These are phyloP conservation scores for Fistulinella prunicolor DNA, from an alignment of 768 basidiomycete species.

Conservation along the genomic window DNA sequence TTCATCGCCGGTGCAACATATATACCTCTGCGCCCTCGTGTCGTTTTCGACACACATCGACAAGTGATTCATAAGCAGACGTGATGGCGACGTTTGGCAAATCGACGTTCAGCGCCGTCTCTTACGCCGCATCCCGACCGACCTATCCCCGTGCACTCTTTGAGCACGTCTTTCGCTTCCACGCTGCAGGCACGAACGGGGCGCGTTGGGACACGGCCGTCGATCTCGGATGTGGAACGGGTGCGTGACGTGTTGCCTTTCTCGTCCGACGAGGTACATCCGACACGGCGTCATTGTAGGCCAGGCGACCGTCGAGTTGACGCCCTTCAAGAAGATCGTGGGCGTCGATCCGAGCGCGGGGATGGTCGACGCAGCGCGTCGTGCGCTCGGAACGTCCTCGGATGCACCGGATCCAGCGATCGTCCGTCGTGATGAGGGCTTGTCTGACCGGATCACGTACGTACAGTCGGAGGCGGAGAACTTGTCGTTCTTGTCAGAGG, in stretches of 20 bases:
- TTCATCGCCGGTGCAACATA: too few relatives aligned
- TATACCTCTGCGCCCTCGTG: too few relatives aligned
- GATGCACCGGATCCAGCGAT: slow-evolving; percentile 7
- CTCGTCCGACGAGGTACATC: neutral
- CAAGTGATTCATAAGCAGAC: too few relatives aligned
- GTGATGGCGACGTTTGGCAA: slow-evolving; percentile 77
- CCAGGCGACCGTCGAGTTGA: slow-evolving; percentile 63
- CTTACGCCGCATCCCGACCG: slow-evolving; percentile 68
- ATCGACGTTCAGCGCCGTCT: slow-evolving; percentile 59
- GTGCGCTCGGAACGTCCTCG: slow-evolving; percentile 5
- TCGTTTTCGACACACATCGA: too few relatives aligned
- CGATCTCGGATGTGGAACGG: slow-evolving; percentile 85
- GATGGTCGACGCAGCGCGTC: slow-evolving; percentile 63
- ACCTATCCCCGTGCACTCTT: slow-evolving; percentile 69
- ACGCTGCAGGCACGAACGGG: slow-evolving; percentile 30
- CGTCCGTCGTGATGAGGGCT: neutral
- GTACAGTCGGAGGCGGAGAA: slow-evolving; percentile 52
- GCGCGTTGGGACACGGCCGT: slow-evolving; percentile 55
- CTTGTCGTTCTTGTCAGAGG: slow-evolving; percentile 46
- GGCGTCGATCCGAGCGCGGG: slow-evolving; percentile 70
- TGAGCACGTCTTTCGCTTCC: slow-evolving; percentile 60
- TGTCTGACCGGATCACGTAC: slow-evolving; percentile 34
- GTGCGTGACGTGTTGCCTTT: slow-evolving; percentile 34
- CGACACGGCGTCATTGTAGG: slow-evolving; percentile 37
- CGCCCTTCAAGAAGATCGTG: slow-evolving; percentile 54